These are phyloP conservation scores for Porpolomopsis calyptriformis DNA, from an alignment of 768 basidiomycete genomes.

Conservation along the genomic window DNA sequence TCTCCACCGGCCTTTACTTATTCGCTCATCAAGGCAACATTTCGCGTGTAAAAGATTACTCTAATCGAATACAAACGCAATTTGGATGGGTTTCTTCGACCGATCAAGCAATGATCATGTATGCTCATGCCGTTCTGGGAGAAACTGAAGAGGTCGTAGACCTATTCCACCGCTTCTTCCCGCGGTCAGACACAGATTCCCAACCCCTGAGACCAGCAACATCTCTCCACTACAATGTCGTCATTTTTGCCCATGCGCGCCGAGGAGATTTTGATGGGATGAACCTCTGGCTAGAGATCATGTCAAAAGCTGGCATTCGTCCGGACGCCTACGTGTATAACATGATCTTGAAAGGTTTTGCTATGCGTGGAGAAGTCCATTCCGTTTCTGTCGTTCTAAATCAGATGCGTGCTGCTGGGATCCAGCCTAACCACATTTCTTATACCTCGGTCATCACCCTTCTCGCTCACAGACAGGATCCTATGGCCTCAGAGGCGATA, in stretches of 20 bases:
- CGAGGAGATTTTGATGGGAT: conserved; percentile 37
- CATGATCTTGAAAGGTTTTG: conserved; percentile 49
- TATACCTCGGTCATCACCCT: conserved; percentile 64
- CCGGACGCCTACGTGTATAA: conserved; percentile 52
- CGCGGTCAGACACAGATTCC: conserved; percentile 11
- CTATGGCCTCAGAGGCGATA: conserved; percentile 52
- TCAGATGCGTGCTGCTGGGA: conserved; percentile 46
- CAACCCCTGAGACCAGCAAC: neutral
- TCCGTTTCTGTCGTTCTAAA: conserved; percentile 39
- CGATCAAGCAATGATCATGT: conserved; percentile 40
- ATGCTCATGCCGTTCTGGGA: conserved; percentile 42
- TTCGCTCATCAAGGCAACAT: conserved; percentile 43
- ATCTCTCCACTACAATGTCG: conserved; percentile 40
- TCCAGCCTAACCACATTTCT: conserved; percentile 37
- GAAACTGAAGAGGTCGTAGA: conserved; percentile 29
- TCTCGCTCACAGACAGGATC: conserved; percentile 52
- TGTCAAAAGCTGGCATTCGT: conserved; percentile 36
- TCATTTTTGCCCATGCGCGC: conserved; percentile 46
- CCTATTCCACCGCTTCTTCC: conserved; percentile 49
- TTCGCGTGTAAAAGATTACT: conserved; percentile 33
- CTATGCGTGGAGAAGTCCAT: conserved; percentile 42
- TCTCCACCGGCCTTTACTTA: conserved; percentile 41
- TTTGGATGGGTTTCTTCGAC: conserved; percentile 16
- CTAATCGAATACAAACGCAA: conserved; percentile 20
- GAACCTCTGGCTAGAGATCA: conserved; percentile 42